Evolutionary conservation across 306 rosid genomes (phyloP), one percentile per base, ranked within the genome.

Genomic region (Carpinus viminea): DNA sequence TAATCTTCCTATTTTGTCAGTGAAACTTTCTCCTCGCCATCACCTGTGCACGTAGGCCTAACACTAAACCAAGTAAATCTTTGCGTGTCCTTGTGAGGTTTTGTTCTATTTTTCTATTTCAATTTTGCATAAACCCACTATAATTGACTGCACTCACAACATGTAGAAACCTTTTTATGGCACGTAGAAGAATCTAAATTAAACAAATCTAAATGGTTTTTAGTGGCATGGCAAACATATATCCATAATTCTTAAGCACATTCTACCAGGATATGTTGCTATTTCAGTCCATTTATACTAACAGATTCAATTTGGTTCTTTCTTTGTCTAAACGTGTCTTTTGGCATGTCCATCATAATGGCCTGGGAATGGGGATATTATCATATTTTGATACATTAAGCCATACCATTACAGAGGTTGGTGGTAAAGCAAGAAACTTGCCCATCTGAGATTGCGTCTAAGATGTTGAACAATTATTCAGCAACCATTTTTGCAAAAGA

Each of bases 201-300:
- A 28, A 50, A 73, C n/a, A 54, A 36, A 64, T 20, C 16, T 62
- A 38, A 62, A 75, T 69, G 16, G 12, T 34, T 53, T 74, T 73
- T 17, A 43, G n/a, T n/a, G 17, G 59, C 50, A n/a, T 8, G 53
- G 8, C 47, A 78, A 57, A 2, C 38, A 8, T 12, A 21, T 8
- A 57, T 2, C 13, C 34, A 18, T 70, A 61, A 57, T 78, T 26
- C 52, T 47, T 9, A 34, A 65, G 12, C 47, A 17, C 70, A 36
- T 36, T 36, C 70, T 65, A 65, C 8, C 70, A 15, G 17, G 43
- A 62, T 12, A 62, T 28, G 0, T 65, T 16, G 15, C 46, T 15
- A 2, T 61, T 61, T 53, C 24, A 24, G 68, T 61, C 12, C n/a
- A 31, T 61, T 61, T 61, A 0, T 28, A 0, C 18, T 26, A 26